These are phyloP conservation scores for Phallus indusiatus DNA, from an alignment of 768 basidiomycete genomes.

Conservation along the genomic window DNA sequence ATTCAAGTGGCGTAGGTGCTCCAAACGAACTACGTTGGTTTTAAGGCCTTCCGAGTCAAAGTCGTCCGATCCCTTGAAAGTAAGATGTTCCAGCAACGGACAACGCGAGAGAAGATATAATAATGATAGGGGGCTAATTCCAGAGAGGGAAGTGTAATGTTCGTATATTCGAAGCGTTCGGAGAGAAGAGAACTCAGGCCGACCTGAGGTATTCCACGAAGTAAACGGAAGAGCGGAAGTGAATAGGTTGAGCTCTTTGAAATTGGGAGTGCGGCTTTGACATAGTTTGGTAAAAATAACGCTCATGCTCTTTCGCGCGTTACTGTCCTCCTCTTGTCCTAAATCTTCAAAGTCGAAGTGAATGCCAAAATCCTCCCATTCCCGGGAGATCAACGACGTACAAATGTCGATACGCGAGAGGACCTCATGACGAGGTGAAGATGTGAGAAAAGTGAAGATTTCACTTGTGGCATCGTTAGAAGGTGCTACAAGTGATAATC, in stretches of 20 bases:
- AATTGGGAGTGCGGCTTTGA: slow-evolving; percentile 1
- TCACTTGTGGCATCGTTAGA: slow-evolving; percentile 13
- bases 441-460: neutral
- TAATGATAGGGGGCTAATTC: neutral
- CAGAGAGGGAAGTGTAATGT: slow-evolving; percentile 37
- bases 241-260: slow-evolving; percentile 11
- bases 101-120: slow-evolving; percentile 41
- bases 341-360: neutral
- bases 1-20: slow-evolving; percentile 46
- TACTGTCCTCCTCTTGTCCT: neutral
- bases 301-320: slow-evolving; percentile 1
- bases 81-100: slow-evolving; percentile 51
- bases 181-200: slow-evolving; percentile 27
- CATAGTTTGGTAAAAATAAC: slow-evolving; percentile 5
- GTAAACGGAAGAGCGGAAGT: slow-evolving; percentile 14
- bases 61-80: slow-evolving; percentile 38
- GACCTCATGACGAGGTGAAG: slow-evolving; percentile 4
- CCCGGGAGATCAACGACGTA: neutral
- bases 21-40: slow-evolving; percentile 41
- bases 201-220: slow-evolving; percentile 45
- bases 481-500: slow-evolving; percentile 13
- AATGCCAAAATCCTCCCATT: neutral
- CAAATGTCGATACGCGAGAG: slow-evolving; percentile 2
- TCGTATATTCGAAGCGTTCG: slow-evolving; percentile 33
- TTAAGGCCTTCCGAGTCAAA: slow-evolving; percentile 11